A percentile compares a stretch with the other conserved stretches of the same genome.
phyloP scores from a whole-genome alignment of 345 rosid genomes.

The Brassica rapa region DNA sequence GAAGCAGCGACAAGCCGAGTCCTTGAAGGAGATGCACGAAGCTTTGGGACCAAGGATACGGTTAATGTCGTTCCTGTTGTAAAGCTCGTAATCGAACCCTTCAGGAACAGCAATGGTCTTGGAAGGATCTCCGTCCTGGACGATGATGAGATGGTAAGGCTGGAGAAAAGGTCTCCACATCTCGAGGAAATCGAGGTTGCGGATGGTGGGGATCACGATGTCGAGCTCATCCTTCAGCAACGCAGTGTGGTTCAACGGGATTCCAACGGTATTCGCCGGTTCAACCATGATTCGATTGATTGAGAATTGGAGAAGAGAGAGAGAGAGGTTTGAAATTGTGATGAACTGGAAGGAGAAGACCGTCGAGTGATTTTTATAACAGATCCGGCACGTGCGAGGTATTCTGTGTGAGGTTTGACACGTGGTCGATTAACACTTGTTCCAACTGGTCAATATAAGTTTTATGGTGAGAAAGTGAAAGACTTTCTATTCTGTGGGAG shows the following conservation, averaged over 20 bases:
- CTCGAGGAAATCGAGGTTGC: slow-evolving; percentile 94
- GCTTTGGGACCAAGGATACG: slow-evolving; percentile 91
- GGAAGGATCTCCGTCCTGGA: slow-evolving; percentile 95
- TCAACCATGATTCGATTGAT: slow-evolving; percentile 47
- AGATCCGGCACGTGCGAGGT: slow-evolving; percentile 20
- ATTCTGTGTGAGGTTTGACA: slow-evolving; percentile 16
- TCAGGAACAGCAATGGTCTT: slow-evolving; percentile 81
- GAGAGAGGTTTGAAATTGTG: slow-evolving; percentile 23
- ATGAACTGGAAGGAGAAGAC: slow-evolving; percentile 4
- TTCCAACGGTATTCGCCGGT: slow-evolving; percentile 48
- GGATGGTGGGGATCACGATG: slow-evolving; percentile 90
- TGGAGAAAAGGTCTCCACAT: slow-evolving; percentile 98
- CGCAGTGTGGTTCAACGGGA: slow-evolving; percentile 43
- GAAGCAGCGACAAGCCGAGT: slow-evolving; percentile 97
- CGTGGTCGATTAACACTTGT: slow-evolving; percentile 17
- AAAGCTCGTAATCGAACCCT: slow-evolving; percentile 93
- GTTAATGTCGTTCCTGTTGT: slow-evolving; percentile 89
- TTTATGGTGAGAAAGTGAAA: slow-evolving; percentile 28
- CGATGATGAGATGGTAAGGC: slow-evolving; percentile 93
- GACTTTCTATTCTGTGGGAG: slow-evolving; percentile 31
- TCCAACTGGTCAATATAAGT: slow-evolving; percentile 23
- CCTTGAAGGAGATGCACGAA: slow-evolving; percentile 94
- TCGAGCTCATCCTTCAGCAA: slow-evolving; percentile 83
- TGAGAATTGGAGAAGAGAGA: neutral
- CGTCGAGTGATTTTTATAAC: slow-evolving; percentile 19